Evolutionary conservation across 257 asterid species (phyloP).

Genomic region (Petunia axillaris): DNA sequence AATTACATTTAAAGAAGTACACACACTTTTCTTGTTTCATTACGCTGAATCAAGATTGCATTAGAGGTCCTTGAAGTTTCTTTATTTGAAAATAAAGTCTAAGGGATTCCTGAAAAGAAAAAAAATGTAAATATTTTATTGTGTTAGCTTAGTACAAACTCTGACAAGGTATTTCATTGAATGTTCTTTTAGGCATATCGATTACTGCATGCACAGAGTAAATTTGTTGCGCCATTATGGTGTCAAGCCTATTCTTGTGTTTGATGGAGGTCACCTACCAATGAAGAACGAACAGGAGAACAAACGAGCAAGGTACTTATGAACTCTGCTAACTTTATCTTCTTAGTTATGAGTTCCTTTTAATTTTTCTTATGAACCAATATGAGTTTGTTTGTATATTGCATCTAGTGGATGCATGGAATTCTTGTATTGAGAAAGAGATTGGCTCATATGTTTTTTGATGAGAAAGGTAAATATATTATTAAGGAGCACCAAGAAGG

Average conservation of each 20-base stretch:
- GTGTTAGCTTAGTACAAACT: neutral
- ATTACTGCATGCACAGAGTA: conserved; percentile 95
- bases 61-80: neutral
- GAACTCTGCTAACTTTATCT: neutral
- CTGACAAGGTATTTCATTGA: neutral
- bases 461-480: too few species aligned
- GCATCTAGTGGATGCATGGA: conserved; percentile 2
- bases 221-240: conserved; percentile 85
- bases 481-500: too few species aligned
- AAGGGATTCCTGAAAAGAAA: neutral
- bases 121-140: neutral
- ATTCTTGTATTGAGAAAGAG: neutral
- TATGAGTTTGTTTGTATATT: conserved; percentile 3
- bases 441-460: neutral
- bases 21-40: neutral
- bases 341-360: conserved; percentile 23
- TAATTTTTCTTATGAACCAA: conserved; percentile 20
- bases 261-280: conserved; percentile 93
- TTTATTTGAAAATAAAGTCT: neutral
- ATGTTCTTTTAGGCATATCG: conserved; percentile 67
- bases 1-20: neutral
- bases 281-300: conserved; percentile 93
- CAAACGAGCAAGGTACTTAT: conserved; percentile 77
- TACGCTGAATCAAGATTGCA: too few species aligned
- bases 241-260: conserved; percentile 83